These are phyloP conservation scores for Pichia exigua DNA, from an alignment of 805 yeast species.

Conservation along the genomic window DNA sequence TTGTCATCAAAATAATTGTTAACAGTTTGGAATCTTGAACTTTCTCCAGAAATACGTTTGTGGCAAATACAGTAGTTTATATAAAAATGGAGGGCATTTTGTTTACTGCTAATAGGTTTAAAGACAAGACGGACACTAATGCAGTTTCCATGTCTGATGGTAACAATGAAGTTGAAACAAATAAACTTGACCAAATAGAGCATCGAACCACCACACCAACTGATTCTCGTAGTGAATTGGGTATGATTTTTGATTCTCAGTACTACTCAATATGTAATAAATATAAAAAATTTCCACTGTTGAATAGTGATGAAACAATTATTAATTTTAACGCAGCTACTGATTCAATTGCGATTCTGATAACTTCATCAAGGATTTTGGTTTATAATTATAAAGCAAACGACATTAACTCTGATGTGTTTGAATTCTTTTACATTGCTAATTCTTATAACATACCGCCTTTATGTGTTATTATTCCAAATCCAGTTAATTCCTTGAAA, in stretches of 20 bases:
- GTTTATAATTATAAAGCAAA: slow-evolving; percentile 65
- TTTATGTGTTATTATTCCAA: slow-evolving; percentile 53
- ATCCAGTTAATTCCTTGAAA: slow-evolving; percentile 38
- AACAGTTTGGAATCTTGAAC: not conserved
- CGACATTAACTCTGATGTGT: slow-evolving; percentile 50
- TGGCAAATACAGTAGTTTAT: not conserved
- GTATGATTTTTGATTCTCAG: not conserved
- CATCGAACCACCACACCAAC: not conserved
- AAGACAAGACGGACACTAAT: not conserved
- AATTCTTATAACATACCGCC: slow-evolving; percentile 32
- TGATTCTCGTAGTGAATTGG: not conserved
- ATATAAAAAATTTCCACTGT: slow-evolving; percentile 38
- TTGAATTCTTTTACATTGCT: slow-evolving; percentile 38
- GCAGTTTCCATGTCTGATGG: not conserved
- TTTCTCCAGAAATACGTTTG: not conserved
- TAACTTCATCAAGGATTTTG: slow-evolving; percentile 43
- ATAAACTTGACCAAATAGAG: not conserved
- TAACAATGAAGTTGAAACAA: not conserved
- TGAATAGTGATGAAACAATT: slow-evolving; percentile 24
- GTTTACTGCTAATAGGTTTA: slow-evolving; percentile 7
- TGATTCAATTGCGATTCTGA: slow-evolving; percentile 21
- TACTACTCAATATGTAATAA: not conserved
- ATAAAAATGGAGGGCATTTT: not conserved
- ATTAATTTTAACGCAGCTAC: slow-evolving; percentile 20
- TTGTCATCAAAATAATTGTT: not conserved